Percentiles rank a stretch among this genome's conserved stretches.
phyloP scores from a whole-genome alignment of 108 stramenopile species.

The Asterionellopsis glacialis region DNA sequence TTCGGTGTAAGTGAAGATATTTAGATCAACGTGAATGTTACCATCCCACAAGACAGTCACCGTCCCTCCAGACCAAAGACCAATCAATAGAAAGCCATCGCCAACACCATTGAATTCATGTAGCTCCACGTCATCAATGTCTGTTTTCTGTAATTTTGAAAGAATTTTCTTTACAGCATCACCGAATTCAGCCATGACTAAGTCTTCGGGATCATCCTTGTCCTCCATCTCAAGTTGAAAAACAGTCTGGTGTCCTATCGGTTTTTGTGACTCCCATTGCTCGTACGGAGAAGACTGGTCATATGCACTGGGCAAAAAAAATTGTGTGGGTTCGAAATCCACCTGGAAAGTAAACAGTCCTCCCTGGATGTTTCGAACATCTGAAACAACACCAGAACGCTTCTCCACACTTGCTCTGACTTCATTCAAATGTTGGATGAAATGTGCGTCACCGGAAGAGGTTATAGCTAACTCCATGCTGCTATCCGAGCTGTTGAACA shows the following conservation, averaged over 20 bases:
- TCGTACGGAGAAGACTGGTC: conserved; percentile 45
- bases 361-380: conserved; percentile 20
- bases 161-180: not conserved
- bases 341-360: conserved; percentile 2
- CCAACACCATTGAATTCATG: conserved; percentile 27
- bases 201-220: not conserved
- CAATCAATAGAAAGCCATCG: conserved; percentile 47
- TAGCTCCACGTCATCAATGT: not conserved
- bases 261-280: conserved; percentile 57
- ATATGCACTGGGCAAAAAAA: conserved; percentile 40
- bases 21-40: conserved; percentile 43
- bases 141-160: not conserved
- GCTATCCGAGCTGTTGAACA: conserved; percentile 23
- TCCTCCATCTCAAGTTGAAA: conserved; percentile 34
- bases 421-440: conserved; percentile 12
- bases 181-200: not conserved
- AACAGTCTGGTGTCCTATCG: conserved; percentile 54
- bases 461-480: conserved; percentile 16
- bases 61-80: conserved; percentile 23
- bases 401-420: conserved; percentile 15
- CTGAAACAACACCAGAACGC: conserved; percentile 10
- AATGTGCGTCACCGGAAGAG: conserved; percentile 16
- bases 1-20: conserved; percentile 54
- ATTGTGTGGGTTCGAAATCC: not conserved
- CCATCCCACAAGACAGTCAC: conserved; percentile 61